These are phyloP conservation scores for Stachybotrys echinatus DNA, from an alignment of 2,329 filamentous ascomycete genomes.

Conservation along the genomic window DNA sequence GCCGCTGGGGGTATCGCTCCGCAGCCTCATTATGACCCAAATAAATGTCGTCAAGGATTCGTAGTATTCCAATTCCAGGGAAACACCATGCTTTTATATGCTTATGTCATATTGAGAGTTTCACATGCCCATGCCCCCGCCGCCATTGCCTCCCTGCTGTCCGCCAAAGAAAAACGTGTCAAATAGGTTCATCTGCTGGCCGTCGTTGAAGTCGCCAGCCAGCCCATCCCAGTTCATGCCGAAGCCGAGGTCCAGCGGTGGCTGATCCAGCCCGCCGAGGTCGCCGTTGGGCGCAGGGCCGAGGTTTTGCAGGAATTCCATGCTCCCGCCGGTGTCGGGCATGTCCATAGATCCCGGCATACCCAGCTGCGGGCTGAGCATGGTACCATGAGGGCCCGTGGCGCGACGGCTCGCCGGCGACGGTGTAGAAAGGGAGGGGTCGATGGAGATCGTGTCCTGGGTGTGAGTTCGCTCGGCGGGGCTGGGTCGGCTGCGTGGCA, in stretches of 20 bases:
- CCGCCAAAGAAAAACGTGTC: constrained; percentile 69
- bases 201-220: constrained; percentile 57
- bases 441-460: constrained; percentile 20
- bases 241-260: constrained; percentile 56
- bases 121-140: constrained; percentile 20
- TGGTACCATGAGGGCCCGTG: constrained; percentile 27
- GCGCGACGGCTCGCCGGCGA: constrained; percentile 36
- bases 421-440: constrained; percentile 38
- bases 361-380: constrained; percentile 26
- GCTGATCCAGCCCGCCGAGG: constrained; percentile 30
- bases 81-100: too few species aligned
- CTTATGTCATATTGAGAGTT: not conserved
- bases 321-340: constrained; percentile 39
- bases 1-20: not conserved
- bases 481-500: constrained; percentile 23
- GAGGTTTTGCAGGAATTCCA: constrained; percentile 50
- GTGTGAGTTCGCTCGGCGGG: constrained; percentile 20
- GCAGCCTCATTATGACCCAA: too few species aligned
- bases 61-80: not conserved
- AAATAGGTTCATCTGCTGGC: constrained; percentile 60
- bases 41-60: not conserved
- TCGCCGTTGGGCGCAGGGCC: constrained; percentile 24
- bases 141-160: constrained; percentile 28
- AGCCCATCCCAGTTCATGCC: constrained; percentile 60
- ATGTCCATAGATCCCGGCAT: constrained; percentile 31